Conservation (phyloP, 768 basidiomycete genomes). For the Mycena capillaripes region DNA sequence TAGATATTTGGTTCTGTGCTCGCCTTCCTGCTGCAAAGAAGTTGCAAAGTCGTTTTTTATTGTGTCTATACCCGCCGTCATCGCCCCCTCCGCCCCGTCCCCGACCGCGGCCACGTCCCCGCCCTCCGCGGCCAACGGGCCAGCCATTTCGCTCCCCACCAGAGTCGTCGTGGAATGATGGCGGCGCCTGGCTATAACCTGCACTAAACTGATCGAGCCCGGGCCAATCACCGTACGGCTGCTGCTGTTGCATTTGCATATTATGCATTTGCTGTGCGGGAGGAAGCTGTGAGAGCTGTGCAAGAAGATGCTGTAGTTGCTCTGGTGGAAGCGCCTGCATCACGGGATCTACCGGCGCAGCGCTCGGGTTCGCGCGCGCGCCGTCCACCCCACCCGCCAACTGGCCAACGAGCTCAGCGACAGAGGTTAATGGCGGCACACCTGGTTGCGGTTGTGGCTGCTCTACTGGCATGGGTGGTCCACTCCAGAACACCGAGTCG, state of each 20-base stretch:
- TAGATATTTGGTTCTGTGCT: conserved; percentile 69
- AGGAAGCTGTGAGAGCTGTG: conserved; percentile 45
- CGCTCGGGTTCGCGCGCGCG: conserved; percentile 46
- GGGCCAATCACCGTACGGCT: conserved; percentile 56
- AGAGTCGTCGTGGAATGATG: conserved; percentile 58
- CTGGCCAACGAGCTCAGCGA: conserved; percentile 79
- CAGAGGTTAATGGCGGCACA: conserved; percentile 58
- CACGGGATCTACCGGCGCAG: conserved; percentile 52
- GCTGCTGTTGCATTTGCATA: conserved; percentile 34
- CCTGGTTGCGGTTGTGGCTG: conserved; percentile 13
- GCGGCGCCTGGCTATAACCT: conserved; percentile 62
- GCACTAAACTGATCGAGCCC: conserved; percentile 54
- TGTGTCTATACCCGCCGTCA: conserved; percentile 78
- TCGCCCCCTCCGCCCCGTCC: conserved; percentile 71
- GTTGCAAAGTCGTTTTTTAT: conserved; percentile 91
- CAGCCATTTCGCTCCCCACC: conserved; percentile 60
- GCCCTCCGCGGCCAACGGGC: conserved; percentile 59
- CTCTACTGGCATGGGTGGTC: conserved; percentile 46
- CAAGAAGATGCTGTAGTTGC: conserved; percentile 73
- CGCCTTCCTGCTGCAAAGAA: conserved; percentile 94
- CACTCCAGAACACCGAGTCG: conserved; percentile 77
- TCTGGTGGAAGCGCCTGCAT: conserved; percentile 66
- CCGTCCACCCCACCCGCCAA: conserved; percentile 62
- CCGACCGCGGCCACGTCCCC: conserved; percentile 69
- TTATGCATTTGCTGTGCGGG: conserved; percentile 17